phyloP scores from a whole-genome alignment of 2,329 filamentous ascomycete species.

The Nemania sp. region DNA sequence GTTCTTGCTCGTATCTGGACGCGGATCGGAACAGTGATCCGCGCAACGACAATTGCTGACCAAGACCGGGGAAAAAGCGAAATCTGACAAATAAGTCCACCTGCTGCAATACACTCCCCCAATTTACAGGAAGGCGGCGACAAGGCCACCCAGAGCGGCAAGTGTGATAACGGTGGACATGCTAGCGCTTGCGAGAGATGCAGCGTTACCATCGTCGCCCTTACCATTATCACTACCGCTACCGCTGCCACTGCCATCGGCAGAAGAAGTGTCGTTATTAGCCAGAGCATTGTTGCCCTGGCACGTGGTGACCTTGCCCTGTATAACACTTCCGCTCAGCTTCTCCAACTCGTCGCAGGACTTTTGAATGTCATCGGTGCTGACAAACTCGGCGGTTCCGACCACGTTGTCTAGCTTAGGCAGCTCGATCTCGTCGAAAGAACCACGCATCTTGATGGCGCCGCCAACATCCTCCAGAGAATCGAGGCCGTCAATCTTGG shows the following conservation, averaged over 20 bases:
- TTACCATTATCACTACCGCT: constrained; percentile 35
- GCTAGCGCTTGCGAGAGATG: constrained; percentile 54
- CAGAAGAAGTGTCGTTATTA: constrained; percentile 50
- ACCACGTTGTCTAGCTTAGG: constrained; percentile 69
- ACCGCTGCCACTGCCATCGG: constrained; percentile 30
- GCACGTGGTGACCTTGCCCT: constrained; percentile 55
- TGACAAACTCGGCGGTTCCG: constrained; percentile 73
- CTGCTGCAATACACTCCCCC: constrained; percentile 9
- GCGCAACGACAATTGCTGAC: constrained; percentile 40
- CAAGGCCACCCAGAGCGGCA: constrained; percentile 26
- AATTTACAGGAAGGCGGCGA: constrained; percentile 55
- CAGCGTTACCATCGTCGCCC: constrained; percentile 43
- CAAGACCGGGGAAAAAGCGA: constrained; percentile 36
- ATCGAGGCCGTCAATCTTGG: constrained; percentile 68
- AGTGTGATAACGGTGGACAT: constrained; percentile 48
- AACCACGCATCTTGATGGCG: constrained; percentile 83
- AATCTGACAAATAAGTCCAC: constrained; percentile 29
- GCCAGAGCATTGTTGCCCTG: constrained; percentile 55
- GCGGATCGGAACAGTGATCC: constrained; percentile 31
- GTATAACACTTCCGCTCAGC: constrained; percentile 49
- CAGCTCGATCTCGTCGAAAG: constrained; percentile 74
- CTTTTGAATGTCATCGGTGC: constrained; percentile 62
- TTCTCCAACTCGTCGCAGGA: constrained; percentile 61
- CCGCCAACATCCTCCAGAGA: constrained; percentile 72
- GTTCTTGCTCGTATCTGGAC: constrained; percentile 46